Evolutionary conservation across 1,284 basidiomycete species (phyloP), one percentile per base, ranked within the genome.

Genomic region (Leccinum insolens): DNA sequence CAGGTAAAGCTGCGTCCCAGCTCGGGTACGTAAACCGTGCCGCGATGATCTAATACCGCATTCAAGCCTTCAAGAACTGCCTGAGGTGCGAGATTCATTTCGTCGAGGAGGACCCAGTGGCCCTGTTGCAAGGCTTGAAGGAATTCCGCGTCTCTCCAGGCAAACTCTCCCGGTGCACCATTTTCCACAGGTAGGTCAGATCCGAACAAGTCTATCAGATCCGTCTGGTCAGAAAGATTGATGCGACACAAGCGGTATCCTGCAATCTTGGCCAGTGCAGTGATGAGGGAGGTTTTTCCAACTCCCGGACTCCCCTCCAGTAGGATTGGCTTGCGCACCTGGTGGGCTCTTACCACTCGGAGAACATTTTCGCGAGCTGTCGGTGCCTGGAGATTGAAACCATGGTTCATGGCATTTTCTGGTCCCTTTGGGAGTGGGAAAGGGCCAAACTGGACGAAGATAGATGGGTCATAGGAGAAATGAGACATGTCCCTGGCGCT

Each of bases 181-280:
- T 95, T 95, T 80, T 98, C 96, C 2, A 97, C 91, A 7, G 98
- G 98, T 20, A 99, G 85, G 79, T 99, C 98, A 44, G 96, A 96
- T 15, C 98, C 98, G 75, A 99, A 99, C 4, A 99, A 85, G 76
- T 99, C 98, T 65, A 95, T 90, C 17, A 99, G 86, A 79, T 99
- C 98, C 0, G 98, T 99, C 81, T 99, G 98, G 76, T 99, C 98
- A 5, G 98, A 99, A 46, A 99, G 82, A 80, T 99, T 99, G 85
- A 99, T 98, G n/a, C 98, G 91, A 76, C 91, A 94, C 15, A 99
- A 85, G 37, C 86, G 81, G 75, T 95, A 28, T 34, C 34, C 34
- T 34, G 34, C 85, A 8, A 93, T 82, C 68, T 89, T 90, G 20
- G 96, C 95, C 3, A 99, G 83, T 4, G 98, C 96, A 15, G 91